A percentile compares a stretch with the other conserved stretches of the same genome.
Evolutionary conservation across 2,329 filamentous ascomycete genomes (phyloP).

Genomic region (Epichloe scottii): DNA sequence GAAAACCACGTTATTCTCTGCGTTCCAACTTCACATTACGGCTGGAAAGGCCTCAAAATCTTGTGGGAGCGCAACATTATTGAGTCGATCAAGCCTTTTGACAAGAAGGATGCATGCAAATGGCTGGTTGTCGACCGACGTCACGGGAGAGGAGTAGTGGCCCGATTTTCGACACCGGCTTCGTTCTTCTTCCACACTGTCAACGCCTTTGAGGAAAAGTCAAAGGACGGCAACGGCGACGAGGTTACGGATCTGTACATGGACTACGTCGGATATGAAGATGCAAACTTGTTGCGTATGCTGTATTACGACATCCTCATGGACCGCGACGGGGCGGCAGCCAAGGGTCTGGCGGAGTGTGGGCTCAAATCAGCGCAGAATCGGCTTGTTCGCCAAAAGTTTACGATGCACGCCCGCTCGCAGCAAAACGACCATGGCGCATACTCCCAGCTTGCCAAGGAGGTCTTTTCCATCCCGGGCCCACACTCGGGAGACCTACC

Average conservation of each 20-base stretch:
- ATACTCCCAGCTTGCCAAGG: constrained; percentile 14
- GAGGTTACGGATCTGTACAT: constrained; percentile 40
- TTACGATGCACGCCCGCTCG: constrained; percentile 20
- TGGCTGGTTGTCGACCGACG: constrained; percentile 68
- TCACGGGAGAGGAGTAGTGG: constrained; percentile 50
- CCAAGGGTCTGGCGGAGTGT: constrained; percentile 29
- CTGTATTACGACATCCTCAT: constrained; percentile 61
- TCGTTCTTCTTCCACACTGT: constrained; percentile 72
- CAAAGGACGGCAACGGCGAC: constrained; percentile 21
- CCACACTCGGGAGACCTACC: constrained; percentile 52
- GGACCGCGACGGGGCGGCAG: constrained; percentile 33
- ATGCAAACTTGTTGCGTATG: constrained; percentile 48
- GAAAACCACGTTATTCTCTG: constrained; percentile 60
- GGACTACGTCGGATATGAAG: constrained; percentile 53
- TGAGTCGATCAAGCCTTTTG: constrained; percentile 54
- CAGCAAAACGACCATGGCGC: constrained; percentile 6
- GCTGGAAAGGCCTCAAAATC: constrained; percentile 44
- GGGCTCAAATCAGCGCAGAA: constrained; percentile 22
- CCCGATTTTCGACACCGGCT: constrained; percentile 51
- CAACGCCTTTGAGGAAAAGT: constrained; percentile 59
- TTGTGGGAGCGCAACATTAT: constrained; percentile 54
- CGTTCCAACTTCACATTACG: constrained; percentile 54
- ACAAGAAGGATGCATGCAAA: constrained; percentile 39
- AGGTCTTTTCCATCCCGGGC: constrained; percentile 33
- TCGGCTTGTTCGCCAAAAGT: constrained; percentile 30